Base-by-base conservation (phyloP, 2,329 filamentous ascomycete genomes). In the Penicillium sclerotiorum region DNA sequence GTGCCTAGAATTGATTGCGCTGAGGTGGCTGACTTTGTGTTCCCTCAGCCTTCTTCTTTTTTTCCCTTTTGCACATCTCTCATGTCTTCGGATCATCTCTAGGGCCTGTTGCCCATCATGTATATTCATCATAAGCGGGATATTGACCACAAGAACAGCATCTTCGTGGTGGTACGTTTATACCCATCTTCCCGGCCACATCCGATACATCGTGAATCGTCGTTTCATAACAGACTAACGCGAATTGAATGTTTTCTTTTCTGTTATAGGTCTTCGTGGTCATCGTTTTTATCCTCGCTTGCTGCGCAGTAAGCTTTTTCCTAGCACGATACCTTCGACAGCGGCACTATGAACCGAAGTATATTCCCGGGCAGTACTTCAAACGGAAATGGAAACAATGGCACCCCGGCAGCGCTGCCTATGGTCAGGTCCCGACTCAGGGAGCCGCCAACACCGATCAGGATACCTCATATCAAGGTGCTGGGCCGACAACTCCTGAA, bases 321-420 rank as follows among this genome's bases (percentile, higher is more conserved):
- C 52, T 68, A 40, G 60, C 74, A 15, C 75, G 77, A n/a, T 62
- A 64, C 40, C 65, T 77, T 32, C 75, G 77, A 27, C 62, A 67
- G 46, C 68, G 68, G 42, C 68, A 79, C 52, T 73, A 67, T 47
- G 69, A 77, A 22, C 78, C 80, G 2, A 80, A 73, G 65, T 78
- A 77, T 49, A 69, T 82, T 18, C 78, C 80, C 4, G 79, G 77
- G 1, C 67, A 71, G 21, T 77, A 68, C 47, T 60, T 83, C 25
- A 82, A 81, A 62, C 70, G 69, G 15, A 69, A 73, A 63, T 83
- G 80, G 80, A 69, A 69, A 47, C 70, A 71, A 54, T 82, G 80
- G 80, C 68, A 67, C 6, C 55, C 58, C 3, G 72, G 73, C 5
- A 67, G 63, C 42, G 64, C 65, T 36, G 67, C 71, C 37, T 77